Evolutionary conservation across 106 monocot species (phyloP).

Genomic region (Amphibolis antarctica): DNA sequence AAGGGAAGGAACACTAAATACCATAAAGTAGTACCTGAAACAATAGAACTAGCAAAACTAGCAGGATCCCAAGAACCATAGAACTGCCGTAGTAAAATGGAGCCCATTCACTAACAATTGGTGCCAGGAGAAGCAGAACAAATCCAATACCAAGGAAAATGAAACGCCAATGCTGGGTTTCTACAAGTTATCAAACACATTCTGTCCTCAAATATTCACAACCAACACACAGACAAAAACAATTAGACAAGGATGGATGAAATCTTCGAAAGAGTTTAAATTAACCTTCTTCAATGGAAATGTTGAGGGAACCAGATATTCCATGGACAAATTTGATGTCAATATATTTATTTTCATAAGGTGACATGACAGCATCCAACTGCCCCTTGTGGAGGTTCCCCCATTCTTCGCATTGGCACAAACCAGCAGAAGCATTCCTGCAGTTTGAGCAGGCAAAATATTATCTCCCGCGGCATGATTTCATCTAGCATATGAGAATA

Average conservation of each 20-base stretch:
- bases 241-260: neutral
- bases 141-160: constrained; percentile 74
- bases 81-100: constrained; percentile 96
- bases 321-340: constrained; percentile 46
- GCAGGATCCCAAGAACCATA: constrained; percentile 72
- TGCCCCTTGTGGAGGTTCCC: constrained; percentile 40
- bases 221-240: neutral
- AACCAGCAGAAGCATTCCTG: constrained; percentile 66
- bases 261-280: neutral
- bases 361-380: constrained; percentile 58
- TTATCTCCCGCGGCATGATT: neutral
- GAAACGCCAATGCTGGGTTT: constrained; percentile 81
- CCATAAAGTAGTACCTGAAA: constrained; percentile 59
- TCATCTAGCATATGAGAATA: neutral
- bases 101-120: constrained; percentile 72
- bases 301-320: constrained; percentile 24
- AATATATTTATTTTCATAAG: constrained; percentile 56
- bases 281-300: constrained; percentile 64
- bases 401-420: constrained; percentile 75
- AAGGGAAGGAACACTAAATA: neutral
- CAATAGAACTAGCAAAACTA: constrained; percentile 65
- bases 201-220: neutral
- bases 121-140: constrained; percentile 61
- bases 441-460: neutral
- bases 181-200: constrained; percentile 18